Evolutionary conservation across 371 early-diverging fungal species (phyloP).

Genomic region (Haplosporangium sp.): DNA sequence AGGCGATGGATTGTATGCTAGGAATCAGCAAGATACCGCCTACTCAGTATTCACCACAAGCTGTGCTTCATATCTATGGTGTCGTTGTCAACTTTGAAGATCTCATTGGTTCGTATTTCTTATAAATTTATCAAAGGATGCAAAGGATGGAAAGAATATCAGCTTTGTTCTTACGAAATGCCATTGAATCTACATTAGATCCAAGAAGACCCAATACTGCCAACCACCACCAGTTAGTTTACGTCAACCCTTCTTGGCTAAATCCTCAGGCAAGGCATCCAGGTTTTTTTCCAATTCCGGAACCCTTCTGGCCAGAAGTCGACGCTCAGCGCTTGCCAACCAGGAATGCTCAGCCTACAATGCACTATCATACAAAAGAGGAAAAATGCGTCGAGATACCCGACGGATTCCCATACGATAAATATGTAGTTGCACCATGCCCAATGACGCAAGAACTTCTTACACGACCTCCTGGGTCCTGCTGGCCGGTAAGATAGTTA

Average conservation of each 20-base stretch:
- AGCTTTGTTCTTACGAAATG: neutral
- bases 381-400: constrained; percentile 67
- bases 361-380: constrained; percentile 61
- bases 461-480: constrained; percentile 55
- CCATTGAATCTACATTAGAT: constrained; percentile 17
- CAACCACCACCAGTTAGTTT: constrained; percentile 43
- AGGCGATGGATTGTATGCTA: constrained; percentile 68
- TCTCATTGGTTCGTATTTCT: constrained; percentile 54
- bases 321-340: constrained; percentile 54
- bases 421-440: constrained; percentile 69
- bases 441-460: constrained; percentile 65
- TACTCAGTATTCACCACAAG: constrained; percentile 54
- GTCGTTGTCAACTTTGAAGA: constrained; percentile 71
- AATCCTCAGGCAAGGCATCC: constrained; percentile 39
- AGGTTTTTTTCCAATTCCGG: constrained; percentile 79
- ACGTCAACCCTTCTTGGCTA: constrained; percentile 50
- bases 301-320: constrained; percentile 72
- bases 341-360: constrained; percentile 69
- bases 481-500: constrained; percentile 42
- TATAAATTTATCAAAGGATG: neutral
- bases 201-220: constrained; percentile 32
- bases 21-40: constrained; percentile 61
- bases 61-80: constrained; percentile 61
- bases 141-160: neutral
- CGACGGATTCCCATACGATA: constrained; percentile 75